Conservation (phyloP, 352 stramenopile species). For the Phytophthora pseudosyringae region DNA sequence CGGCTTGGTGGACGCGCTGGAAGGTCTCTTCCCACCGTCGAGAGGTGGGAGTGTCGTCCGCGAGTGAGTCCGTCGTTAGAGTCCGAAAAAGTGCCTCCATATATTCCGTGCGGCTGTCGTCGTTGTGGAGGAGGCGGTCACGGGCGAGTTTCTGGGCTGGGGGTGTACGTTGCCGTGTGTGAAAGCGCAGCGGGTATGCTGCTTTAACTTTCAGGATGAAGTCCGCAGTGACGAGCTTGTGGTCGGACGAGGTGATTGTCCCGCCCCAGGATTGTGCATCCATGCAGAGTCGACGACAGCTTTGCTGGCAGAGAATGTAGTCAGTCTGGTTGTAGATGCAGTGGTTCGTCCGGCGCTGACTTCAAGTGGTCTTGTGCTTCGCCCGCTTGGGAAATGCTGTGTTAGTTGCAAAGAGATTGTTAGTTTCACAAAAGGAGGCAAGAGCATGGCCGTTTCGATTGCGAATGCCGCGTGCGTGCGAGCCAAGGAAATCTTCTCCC, state of each 20-base stretch:
- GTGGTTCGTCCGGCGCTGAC: background rate
- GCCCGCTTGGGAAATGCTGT: background rate
- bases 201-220: background rate
- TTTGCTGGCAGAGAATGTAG: background rate
- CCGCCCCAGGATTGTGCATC: background rate
- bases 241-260: background rate
- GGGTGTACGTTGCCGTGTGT: too few relatives aligned
- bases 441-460: constrained; percentile 7
- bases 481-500: background rate
- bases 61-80: too few relatives aligned
- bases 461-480: background rate
- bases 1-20: too few relatives aligned
- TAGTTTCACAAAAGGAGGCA: background rate
- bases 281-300: background rate
- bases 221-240: constrained; percentile 2
- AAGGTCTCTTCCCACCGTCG: too few relatives aligned
- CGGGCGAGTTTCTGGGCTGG: too few relatives aligned
- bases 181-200: too few relatives aligned
- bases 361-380: constrained; percentile 1
- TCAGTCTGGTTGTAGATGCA: constrained; percentile 1
- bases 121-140: too few relatives aligned
- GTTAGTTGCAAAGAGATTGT: constrained; percentile 5
- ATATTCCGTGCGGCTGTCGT: too few relatives aligned
- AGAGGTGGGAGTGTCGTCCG: too few relatives aligned
- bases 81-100: too few relatives aligned